Percentiles rank a stretch among this genome's conserved stretches.
Evolutionary conservation across 176 grass and related monocot genomes (phyloP).

Genomic region (Ensete ventricosum): DNA sequence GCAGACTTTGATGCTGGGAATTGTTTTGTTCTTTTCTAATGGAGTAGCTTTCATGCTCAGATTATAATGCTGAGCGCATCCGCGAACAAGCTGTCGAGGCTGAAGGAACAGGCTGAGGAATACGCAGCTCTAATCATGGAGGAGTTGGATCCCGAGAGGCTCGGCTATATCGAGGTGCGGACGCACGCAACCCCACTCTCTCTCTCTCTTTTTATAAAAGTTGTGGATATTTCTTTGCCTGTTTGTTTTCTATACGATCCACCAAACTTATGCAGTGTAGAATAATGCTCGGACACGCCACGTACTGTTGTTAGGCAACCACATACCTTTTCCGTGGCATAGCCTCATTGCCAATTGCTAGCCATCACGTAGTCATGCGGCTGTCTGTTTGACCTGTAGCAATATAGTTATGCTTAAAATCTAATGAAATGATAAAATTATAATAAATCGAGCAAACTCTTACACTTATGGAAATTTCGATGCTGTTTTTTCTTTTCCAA

Average conservation of each 20-base stretch:
- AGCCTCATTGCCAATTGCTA: too few species aligned
- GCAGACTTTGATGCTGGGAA: background rate
- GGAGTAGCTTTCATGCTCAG: constrained; percentile 28
- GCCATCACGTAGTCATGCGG: too few species aligned
- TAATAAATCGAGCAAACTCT: too few species aligned
- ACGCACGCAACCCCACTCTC: background rate
- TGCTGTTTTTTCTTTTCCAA: too few species aligned
- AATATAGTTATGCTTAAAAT: too few species aligned
- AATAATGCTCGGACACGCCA: too few species aligned
- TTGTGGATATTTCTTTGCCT: background rate
- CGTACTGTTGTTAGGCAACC: too few species aligned
- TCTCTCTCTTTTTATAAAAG: background rate
- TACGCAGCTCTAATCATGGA: constrained; percentile 98
- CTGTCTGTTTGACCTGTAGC: too few species aligned
- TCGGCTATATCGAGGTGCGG: constrained; percentile 83
- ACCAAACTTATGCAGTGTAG: background rate
- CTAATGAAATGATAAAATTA: too few species aligned
- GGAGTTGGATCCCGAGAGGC: constrained; percentile 81
- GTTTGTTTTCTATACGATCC: background rate
- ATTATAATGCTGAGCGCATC: constrained; percentile 97
- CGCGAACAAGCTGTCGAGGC: constrained; percentile 77
- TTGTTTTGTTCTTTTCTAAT: constrained; percentile 8
- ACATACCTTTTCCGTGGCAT: too few species aligned
- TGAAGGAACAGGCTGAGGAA: constrained; percentile 95
- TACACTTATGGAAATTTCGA: too few species aligned